phyloP scores from a whole-genome alignment of 1,284 basidiomycete genomes.

The Prillingera fragicola region DNA sequence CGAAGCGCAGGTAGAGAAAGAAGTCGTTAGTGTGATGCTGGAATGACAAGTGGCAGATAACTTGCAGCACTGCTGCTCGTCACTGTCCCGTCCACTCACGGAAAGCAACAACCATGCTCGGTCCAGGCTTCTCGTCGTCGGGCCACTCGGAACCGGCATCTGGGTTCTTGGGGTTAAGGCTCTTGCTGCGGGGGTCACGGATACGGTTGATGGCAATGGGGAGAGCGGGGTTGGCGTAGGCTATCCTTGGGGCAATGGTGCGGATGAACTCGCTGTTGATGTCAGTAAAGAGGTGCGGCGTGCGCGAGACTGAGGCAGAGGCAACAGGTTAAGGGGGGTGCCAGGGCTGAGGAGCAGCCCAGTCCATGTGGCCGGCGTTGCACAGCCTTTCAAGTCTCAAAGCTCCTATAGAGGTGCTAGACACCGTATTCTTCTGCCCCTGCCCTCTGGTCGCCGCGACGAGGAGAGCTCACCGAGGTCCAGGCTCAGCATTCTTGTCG shows the following conservation, averaged over 20 bases:
- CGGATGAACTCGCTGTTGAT: slow-evolving; percentile 33
- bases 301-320: not conserved
- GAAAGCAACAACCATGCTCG: slow-evolving; percentile 26
- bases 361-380: not conserved
- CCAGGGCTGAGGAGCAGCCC: not conserved
- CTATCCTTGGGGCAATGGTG: slow-evolving; percentile 32
- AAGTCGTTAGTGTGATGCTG: not conserved
- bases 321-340: not conserved
- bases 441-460: too few relatives aligned
- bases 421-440: too few relatives aligned
- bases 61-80: too few relatives aligned
- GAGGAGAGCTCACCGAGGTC: slow-evolving; percentile 27
- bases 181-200: slow-evolving; percentile 25
- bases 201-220: slow-evolving; percentile 28
- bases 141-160: slow-evolving; percentile 14
- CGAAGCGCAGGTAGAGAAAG: not conserved
- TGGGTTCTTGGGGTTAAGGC: slow-evolving; percentile 21
- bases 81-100: slow-evolving; percentile 18
- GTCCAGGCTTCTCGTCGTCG: slow-evolving; percentile 15
- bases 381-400: not conserved
- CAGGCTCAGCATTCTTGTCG: slow-evolving; percentile 27
- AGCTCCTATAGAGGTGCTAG: not conserved
- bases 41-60: not conserved
- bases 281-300: not conserved
- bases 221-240: slow-evolving; percentile 38